Conservation (phyloP, 768 basidiomycete species). For the Tricholoma terreum region DNA sequence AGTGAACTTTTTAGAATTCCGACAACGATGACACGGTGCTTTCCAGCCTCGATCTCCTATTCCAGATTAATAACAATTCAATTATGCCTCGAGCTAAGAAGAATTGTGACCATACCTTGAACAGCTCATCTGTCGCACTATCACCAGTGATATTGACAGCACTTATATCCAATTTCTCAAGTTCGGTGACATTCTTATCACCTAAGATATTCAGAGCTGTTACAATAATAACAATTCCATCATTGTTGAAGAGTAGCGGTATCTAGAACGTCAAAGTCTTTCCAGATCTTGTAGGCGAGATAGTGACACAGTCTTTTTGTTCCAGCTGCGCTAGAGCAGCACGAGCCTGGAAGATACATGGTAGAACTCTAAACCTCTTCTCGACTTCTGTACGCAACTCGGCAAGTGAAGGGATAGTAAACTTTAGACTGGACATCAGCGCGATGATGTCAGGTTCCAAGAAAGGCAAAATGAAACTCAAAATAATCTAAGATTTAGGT, state of each 20-base stretch:
- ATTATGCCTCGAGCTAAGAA: not conserved
- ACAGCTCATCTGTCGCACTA: slow-evolving; percentile 10
- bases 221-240: slow-evolving; percentile 15
- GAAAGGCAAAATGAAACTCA: no score
- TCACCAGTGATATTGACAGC: slow-evolving; percentile 16
- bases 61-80: slow-evolving; percentile 7
- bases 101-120: slow-evolving; percentile 14
- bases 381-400: slow-evolving; percentile 6
- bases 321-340: slow-evolving; percentile 6
- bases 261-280: slow-evolving; percentile 25
- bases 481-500: no score
- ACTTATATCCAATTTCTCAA: slow-evolving; percentile 9
- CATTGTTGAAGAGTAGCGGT: slow-evolving; percentile 15
- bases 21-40: slow-evolving; percentile 16
- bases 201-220: no score
- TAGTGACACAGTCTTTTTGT: no score
- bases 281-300: slow-evolving; percentile 19
- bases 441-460: no score
- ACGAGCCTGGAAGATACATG: slow-evolving; percentile 15
- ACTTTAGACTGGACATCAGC: no score
- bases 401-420: not conserved
- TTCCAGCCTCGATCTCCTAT: slow-evolving; percentile 15
- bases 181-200: no score
- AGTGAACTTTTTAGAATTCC: slow-evolving; percentile 17
- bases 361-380: slow-evolving; percentile 10